Percentiles rank a stretch among this genome's conserved stretches.
phyloP scores from a whole-genome alignment of 371 early-diverging fungal species.

The Rhizopus delemar region DNA sequence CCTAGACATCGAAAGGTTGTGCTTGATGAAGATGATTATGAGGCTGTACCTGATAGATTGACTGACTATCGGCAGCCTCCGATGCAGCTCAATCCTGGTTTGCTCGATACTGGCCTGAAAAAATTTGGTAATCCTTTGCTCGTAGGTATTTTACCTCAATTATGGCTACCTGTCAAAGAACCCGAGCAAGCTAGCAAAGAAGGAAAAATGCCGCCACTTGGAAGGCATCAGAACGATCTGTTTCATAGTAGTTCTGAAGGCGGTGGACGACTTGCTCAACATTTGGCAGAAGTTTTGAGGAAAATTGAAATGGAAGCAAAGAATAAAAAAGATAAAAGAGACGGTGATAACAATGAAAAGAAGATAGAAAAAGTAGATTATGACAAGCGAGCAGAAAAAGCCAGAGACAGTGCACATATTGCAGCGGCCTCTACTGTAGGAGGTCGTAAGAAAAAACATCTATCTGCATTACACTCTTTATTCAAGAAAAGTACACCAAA shows the following conservation, averaged over 20 bases:
- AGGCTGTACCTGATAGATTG: slow-evolving; percentile 52
- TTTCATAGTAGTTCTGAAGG: background rate
- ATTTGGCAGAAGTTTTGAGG: slow-evolving; percentile 31
- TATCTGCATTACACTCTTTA: no score
- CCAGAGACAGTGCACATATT: no score
- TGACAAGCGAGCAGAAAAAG: no score
- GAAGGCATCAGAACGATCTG: background rate
- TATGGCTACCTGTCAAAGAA: slow-evolving; percentile 70
- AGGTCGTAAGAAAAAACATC: no score
- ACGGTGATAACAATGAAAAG: background rate
- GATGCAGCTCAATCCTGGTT: slow-evolving; percentile 68
- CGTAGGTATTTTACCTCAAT: slow-evolving; percentile 67
- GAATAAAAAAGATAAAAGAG: background rate
- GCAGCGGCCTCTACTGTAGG: no score
- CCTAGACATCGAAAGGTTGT: slow-evolving; percentile 24
- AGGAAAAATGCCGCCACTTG: background rate
- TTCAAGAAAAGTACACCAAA: no score
- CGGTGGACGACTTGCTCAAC: slow-evolving; percentile 27
- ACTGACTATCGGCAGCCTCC: slow-evolving; percentile 72
- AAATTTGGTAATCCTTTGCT: slow-evolving; percentile 69
- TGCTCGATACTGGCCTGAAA: slow-evolving; percentile 71
- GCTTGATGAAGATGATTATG: slow-evolving; percentile 69
- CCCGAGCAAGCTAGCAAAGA: slow-evolving; percentile 16
- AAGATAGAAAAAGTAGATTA: no score
- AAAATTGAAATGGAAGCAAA: slow-evolving; percentile 25